Evolutionary conservation across 73 alveolate genomes (phyloP).

Genomic region (Effrenium voratum): DNA sequence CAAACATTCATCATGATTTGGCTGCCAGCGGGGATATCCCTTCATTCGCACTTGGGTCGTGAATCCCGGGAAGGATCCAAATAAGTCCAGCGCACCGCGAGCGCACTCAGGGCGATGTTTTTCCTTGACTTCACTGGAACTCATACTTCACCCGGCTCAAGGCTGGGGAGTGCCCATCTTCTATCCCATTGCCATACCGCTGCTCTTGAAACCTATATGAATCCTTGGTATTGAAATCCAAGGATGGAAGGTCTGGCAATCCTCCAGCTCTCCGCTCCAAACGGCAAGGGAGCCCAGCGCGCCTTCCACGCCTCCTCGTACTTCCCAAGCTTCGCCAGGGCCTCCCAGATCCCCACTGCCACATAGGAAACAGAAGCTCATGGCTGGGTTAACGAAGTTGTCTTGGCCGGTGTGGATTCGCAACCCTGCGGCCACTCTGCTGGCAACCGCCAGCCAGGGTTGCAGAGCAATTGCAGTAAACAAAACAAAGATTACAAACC

Average conservation of each 20-base stretch:
- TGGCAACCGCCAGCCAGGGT: too few species aligned
- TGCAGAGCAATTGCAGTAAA: too few species aligned
- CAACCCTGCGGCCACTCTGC: too few species aligned
- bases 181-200: background rate
- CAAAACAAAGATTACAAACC: too few species aligned
- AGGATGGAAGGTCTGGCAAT: background rate
- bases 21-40: background rate
- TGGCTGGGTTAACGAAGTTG: too few species aligned
- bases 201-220: background rate
- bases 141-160: background rate
- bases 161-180: background rate
- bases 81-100: too few species aligned
- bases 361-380: too few species aligned
- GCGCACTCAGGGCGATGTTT: too few species aligned
- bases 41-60: background rate
- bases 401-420: too few species aligned
- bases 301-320: slow-evolving; percentile 95
- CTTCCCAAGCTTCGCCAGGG: slow-evolving; percentile 88
- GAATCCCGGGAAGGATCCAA: background rate
- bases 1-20: too few species aligned
- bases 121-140: too few species aligned
- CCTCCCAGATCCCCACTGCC: too few species aligned
- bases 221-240: background rate
- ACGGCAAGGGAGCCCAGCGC: background rate
- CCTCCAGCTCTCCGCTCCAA: background rate